Conservation (phyloP, 306 rosid genomes). For the Corylus americana region DNA sequence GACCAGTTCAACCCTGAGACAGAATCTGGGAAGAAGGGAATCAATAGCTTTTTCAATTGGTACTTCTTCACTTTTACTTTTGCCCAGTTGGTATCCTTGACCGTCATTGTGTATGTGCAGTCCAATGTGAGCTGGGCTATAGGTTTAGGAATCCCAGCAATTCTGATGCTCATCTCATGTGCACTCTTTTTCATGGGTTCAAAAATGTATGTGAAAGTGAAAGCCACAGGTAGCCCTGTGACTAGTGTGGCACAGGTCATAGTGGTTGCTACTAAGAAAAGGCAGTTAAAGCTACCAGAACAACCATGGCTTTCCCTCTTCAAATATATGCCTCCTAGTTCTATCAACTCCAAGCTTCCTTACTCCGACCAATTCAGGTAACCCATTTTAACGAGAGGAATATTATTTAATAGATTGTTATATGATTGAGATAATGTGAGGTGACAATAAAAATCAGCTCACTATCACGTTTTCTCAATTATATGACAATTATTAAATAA, state of each 20-base stretch:
- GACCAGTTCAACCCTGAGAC: slow-evolving; percentile 84
- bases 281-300: slow-evolving; percentile 48
- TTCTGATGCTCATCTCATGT: slow-evolving; percentile 65
- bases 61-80: slow-evolving; percentile 71
- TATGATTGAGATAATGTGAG: too few species aligned
- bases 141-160: slow-evolving; percentile 77
- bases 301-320: slow-evolving; percentile 59
- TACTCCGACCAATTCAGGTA: slow-evolving; percentile 83
- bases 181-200: slow-evolving; percentile 62
- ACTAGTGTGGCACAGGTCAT: slow-evolving; percentile 70
- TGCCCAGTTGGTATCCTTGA: slow-evolving; percentile 64
- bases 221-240: slow-evolving; percentile 82
- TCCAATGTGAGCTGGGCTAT: slow-evolving; percentile 79
- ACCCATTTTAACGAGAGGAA: neutral
- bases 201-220: slow-evolving; percentile 69
- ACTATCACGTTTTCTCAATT: too few species aligned
- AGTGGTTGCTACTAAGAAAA: slow-evolving; percentile 62
- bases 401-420: too few species aligned
- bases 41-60: slow-evolving; percentile 94
- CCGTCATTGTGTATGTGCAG: slow-evolving; percentile 71
- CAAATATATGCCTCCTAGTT: slow-evolving; percentile 46
- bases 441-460: too few species aligned
- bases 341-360: slow-evolving; percentile 63
- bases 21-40: slow-evolving; percentile 74
- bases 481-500: too few species aligned